phyloP scores from a whole-genome alignment of 1,284 basidiomycete genomes.

The Cutaneotrichosporon dermatis region DNA sequence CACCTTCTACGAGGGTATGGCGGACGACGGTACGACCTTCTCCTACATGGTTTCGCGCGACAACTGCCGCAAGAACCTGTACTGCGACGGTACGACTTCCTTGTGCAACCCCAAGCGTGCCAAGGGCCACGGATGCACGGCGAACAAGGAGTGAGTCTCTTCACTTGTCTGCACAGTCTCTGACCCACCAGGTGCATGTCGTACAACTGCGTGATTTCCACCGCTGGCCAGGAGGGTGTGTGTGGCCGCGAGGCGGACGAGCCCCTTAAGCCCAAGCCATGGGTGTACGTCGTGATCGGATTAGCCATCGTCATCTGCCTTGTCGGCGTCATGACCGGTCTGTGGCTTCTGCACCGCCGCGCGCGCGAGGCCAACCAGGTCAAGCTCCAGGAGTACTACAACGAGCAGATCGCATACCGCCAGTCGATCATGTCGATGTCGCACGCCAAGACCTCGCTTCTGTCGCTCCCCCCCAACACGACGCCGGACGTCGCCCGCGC shows the following conservation, averaged over 20 bases:
- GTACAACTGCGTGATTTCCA: slow-evolving; percentile 63
- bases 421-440: slow-evolving; percentile 50
- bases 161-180: no score
- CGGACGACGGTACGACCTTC: slow-evolving; percentile 53
- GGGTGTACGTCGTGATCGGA: slow-evolving; percentile 69
- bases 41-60: slow-evolving; percentile 73
- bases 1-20: slow-evolving; percentile 67
- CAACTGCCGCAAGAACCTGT: slow-evolving; percentile 56
- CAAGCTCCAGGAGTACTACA: slow-evolving; percentile 78
- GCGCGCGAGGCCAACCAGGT: slow-evolving; percentile 69
- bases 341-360: slow-evolving; percentile 67
- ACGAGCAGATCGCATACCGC: slow-evolving; percentile 57
- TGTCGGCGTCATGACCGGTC: slow-evolving; percentile 60
- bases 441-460: slow-evolving; percentile 44
- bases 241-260: slow-evolving; percentile 62
- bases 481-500: slow-evolving; percentile 26
- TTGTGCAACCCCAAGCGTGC: slow-evolving; percentile 59
- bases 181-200: slow-evolving; percentile 53
- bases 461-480: slow-evolving; percentile 29
- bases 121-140: slow-evolving; percentile 60
- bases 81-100: slow-evolving; percentile 63
- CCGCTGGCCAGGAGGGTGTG: slow-evolving; percentile 48
- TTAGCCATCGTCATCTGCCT: slow-evolving; percentile 72
- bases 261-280: slow-evolving; percentile 61
- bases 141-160: slow-evolving; percentile 63